A percentile compares a stretch with the other conserved stretches of the same genome.
These are phyloP conservation scores for Coniochaeta prunicola DNA, from an alignment of 2,329 filamentous ascomycete genomes.

Conservation along the genomic window DNA sequence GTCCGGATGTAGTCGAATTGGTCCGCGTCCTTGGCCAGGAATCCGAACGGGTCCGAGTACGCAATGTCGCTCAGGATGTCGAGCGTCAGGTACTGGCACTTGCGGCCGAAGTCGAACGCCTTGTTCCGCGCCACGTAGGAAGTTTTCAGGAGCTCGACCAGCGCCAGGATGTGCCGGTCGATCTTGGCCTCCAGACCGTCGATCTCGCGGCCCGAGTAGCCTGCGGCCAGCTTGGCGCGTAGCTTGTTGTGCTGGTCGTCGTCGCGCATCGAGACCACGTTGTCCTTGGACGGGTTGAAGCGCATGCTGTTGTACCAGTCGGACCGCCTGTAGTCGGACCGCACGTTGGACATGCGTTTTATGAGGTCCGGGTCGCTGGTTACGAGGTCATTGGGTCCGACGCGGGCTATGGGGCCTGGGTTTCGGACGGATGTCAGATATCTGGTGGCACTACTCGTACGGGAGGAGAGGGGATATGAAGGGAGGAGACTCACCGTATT, in stretches of 20 bases:
- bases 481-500: constrained; percentile 28
- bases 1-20: constrained; percentile 33
- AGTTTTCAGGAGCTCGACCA: neutral
- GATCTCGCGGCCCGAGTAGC: constrained; percentile 3
- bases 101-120: constrained; percentile 34
- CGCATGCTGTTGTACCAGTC: constrained; percentile 8
- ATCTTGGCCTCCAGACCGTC: neutral
- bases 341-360: constrained; percentile 5
- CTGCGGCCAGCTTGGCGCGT: constrained; percentile 9
- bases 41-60: constrained; percentile 36
- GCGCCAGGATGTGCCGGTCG: neutral
- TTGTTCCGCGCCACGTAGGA: constrained; percentile 15
- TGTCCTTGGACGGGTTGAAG: constrained; percentile 8
- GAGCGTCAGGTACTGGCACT: constrained; percentile 37
- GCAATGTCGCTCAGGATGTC: constrained; percentile 41
- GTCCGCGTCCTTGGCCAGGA: constrained; percentile 31
- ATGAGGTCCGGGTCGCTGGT: constrained; percentile 9
- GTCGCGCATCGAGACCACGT: constrained; percentile 8
- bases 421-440: neutral
- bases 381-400: constrained; percentile 7
- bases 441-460: neutral
- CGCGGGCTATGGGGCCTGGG: constrained; percentile 5
- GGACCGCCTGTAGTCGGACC: constrained; percentile 5
- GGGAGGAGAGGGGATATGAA: neutral
- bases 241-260: constrained; percentile 9